Evolutionary conservation across 257 asterid genomes (phyloP).

Genomic region (Lycium ferocissimum): DNA sequence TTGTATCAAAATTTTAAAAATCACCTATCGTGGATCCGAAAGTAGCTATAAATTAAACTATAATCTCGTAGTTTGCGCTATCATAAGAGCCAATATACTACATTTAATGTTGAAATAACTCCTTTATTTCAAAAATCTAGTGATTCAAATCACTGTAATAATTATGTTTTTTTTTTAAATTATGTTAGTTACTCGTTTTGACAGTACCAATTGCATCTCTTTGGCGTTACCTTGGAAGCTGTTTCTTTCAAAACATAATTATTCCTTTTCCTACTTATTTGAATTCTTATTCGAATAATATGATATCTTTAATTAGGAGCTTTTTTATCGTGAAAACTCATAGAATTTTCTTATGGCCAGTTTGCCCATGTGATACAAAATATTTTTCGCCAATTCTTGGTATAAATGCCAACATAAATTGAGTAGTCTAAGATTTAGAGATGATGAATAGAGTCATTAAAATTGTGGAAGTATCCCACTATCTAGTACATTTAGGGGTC

Average conservation of each 20-base stretch:
- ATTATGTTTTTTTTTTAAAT: neutral
- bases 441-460: neutral
- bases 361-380: no score
- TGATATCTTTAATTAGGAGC: neutral
- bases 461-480: no score
- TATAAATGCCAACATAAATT: neutral
- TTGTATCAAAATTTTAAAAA: no score
- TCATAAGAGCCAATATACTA: no score
- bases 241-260: neutral
- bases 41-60: no score
- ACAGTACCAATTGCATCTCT: neutral
- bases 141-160: neutral
- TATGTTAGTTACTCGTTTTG: neutral
- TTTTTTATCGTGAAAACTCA: no score
- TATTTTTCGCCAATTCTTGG: neutral
- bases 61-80: no score
- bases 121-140: neutral
- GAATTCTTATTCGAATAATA: neutral
- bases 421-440: neutral
- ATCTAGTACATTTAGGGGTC: no score
- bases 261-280: neutral
- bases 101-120: no score
- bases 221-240: neutral
- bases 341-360: no score
- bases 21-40: no score